Evolutionary conservation across 345 rosid genomes (phyloP), one percentile per base, ranked within the genome.

Genomic region (Hypericum perforatum): DNA sequence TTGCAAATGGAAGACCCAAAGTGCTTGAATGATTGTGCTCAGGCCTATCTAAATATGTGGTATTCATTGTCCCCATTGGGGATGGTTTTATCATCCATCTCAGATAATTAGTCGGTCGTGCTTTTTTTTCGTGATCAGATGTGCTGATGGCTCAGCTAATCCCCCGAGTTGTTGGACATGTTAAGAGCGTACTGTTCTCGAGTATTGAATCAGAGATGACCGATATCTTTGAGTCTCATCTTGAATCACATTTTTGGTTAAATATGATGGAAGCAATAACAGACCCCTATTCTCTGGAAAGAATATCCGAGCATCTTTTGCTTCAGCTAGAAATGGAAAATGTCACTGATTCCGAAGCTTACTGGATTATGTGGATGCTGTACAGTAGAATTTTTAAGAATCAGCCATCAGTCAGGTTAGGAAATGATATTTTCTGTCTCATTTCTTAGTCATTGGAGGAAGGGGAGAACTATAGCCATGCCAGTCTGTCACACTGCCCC

Each of bases 231-330:
- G 73, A 56, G 64, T 63, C 77, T 40, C 68, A 80, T 62, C 63
- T 68, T 56, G 65, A 67, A 62, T 68, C 76, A 37, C 77, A 50
- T 11, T 73, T 80, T 74, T 92, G 95, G 95, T 68, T 68, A 9
- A 74, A 68, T 61, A 62, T 87, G 54, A 67, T 88, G 85, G 82
- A 67, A 76, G 75, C 76, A 43, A 68, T 88, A 58, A 79, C 78
- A 52, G 98, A 92, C 48, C 64, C 78, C n/a, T 76, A 78, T 76
- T 78, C 94, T 43, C 70, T 83, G 37, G 96, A 92, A 78, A 83
- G 74, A 74, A 74, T 85, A 49, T 76, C 86, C 62, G 98, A 83
- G 65, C 77, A 78, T 53, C 86, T 92, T 65, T 74, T 92, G 69
- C 80, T 52, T 67, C 90, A 82, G 70, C 75, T 92, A 62, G 78